phyloP scores from a whole-genome alignment of 257 asterid species.

The Petunia secreta region DNA sequence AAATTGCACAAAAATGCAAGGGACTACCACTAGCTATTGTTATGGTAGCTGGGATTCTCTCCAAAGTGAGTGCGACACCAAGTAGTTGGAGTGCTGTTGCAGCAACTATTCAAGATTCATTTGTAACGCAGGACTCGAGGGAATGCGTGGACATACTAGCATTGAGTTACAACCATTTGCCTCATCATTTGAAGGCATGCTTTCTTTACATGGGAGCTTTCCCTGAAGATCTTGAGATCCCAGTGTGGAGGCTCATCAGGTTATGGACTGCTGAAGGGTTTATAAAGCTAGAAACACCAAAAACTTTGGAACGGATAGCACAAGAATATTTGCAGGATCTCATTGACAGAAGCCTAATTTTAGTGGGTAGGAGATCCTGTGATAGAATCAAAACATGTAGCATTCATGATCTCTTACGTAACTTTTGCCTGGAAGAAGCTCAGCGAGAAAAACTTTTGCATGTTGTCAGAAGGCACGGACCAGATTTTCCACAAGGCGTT shows the following conservation, averaged over 20 bases:
- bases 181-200: constrained; percentile 29
- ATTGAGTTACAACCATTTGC: constrained; percentile 40
- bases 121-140: constrained; percentile 22
- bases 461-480: constrained; percentile 14
- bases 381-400: constrained; percentile 34
- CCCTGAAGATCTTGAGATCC: constrained; percentile 36
- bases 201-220: constrained; percentile 30
- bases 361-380: constrained; percentile 28
- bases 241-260: constrained; percentile 33
- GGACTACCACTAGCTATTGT: constrained; percentile 46
- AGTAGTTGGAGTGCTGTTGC: constrained; percentile 32
- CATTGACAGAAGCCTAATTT: constrained; percentile 32
- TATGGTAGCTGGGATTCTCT: constrained; percentile 38
- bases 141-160: constrained; percentile 32
- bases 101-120: constrained; percentile 23
- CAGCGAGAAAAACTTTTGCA: constrained; percentile 35
- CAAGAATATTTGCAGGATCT: constrained; percentile 39
- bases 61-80: constrained; percentile 30
- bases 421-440: constrained; percentile 38
- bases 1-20: constrained; percentile 35
- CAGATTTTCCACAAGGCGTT: constrained; percentile 24
- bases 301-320: constrained; percentile 35
- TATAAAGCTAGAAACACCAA: constrained; percentile 2
- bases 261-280: constrained; percentile 45
- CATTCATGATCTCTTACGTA: constrained; percentile 37